Evolutionary conservation across 345 rosid species (phyloP).

Genomic region (Eucalyptus coolabah): DNA sequence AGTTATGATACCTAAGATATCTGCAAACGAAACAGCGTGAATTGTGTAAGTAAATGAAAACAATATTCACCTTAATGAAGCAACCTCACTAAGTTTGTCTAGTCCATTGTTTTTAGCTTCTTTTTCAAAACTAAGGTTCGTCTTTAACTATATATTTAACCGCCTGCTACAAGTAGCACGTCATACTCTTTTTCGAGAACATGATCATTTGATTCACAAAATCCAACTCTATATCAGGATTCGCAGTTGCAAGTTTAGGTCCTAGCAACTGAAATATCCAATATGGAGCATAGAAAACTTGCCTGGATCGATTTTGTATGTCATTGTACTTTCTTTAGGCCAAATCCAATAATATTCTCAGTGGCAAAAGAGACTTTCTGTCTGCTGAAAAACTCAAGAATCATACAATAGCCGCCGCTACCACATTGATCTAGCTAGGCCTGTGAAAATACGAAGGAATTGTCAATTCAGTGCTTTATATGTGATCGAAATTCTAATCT

Average conservation of each 20-base stretch:
- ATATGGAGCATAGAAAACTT: background rate
- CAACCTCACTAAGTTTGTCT: background rate
- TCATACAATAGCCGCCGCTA: background rate
- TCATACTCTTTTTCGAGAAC: background rate
- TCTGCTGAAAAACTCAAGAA: background rate
- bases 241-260: accelerated
- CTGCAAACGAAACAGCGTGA: background rate
- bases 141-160: accelerated
- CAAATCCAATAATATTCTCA: background rate
- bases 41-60: background rate
- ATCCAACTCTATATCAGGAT: background rate
- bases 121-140: background rate
- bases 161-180: accelerated
- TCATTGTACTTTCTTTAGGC: background rate
- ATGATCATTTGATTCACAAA: background rate
- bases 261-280: background rate
- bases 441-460: accelerated
- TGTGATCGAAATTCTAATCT: background rate
- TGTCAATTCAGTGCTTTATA: background rate
- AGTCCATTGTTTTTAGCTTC: background rate
- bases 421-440: background rate
- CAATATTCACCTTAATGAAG: background rate
- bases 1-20: accelerated
- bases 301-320: background rate
- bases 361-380: background rate